Evolutionary conservation across 2,329 filamentous ascomycete species (phyloP).

Genomic region (Monosporascus cannonballus): DNA sequence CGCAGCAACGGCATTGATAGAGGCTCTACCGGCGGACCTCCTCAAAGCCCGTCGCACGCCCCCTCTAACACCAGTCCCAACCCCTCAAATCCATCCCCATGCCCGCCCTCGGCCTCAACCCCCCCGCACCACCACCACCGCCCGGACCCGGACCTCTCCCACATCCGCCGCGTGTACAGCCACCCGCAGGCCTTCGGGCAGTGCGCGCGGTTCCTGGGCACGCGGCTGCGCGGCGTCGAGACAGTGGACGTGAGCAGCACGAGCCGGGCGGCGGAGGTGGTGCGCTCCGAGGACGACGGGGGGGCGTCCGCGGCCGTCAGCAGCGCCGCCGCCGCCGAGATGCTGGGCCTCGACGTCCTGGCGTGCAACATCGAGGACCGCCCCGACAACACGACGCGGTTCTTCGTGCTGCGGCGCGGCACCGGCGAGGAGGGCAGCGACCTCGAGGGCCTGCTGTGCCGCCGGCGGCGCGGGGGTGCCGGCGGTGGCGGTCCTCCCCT

Average conservation of each 20-base stretch:
- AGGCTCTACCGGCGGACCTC: not conserved
- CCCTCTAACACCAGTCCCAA: too few species aligned
- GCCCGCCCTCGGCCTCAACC: not conserved
- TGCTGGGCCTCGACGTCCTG: slow-evolving; percentile 64
- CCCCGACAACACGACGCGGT: slow-evolving; percentile 71
- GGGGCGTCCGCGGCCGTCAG: slow-evolving; percentile 68
- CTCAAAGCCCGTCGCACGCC: too few species aligned
- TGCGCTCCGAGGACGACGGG: slow-evolving; percentile 51
- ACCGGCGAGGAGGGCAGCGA: not conserved
- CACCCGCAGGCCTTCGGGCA: slow-evolving; percentile 96
- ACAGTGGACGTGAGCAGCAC: slow-evolving; percentile 77
- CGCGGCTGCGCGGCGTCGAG: slow-evolving; percentile 67
- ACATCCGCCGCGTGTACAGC: slow-evolving; percentile 75
- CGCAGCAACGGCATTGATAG: not conserved
- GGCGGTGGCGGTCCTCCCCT: not conserved
- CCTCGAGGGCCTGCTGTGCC: not conserved
- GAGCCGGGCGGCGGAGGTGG: slow-evolving; percentile 75
- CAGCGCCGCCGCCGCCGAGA: slow-evolving; percentile 63
- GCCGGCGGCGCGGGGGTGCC: slow-evolving; percentile 8
- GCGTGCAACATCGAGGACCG: slow-evolving; percentile 66
- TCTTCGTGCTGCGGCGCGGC: slow-evolving; percentile 55
- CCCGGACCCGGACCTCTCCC: slow-evolving; percentile 33
- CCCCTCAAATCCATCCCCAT: too few species aligned
- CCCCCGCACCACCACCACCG: not conserved
- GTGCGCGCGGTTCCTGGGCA: slow-evolving; percentile 68